Evolutionary conservation across 2,329 filamentous ascomycete species (phyloP).

Genomic region (Aspergillus clavatus): DNA sequence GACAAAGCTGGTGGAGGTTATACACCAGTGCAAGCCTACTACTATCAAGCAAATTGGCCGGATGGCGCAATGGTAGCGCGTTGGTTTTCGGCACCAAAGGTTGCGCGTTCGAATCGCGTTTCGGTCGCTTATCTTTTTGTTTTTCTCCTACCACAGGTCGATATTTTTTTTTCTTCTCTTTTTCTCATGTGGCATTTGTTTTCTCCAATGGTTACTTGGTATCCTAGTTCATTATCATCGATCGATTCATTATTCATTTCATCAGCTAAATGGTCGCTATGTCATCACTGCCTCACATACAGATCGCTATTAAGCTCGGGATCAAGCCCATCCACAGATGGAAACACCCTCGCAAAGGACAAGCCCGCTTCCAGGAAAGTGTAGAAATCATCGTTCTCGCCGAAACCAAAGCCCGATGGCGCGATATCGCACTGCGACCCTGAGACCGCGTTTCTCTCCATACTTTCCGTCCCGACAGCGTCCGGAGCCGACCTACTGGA

Average conservation of each 20-base stretch:
- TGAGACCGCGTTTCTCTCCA: too few species aligned
- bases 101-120: conserved; percentile 9
- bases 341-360: background rate
- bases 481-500: background rate
- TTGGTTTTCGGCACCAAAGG: conserved; percentile 12
- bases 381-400: background rate
- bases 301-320: background rate
- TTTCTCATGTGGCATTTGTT: background rate
- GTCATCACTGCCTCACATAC: background rate
- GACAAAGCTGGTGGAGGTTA: too few species aligned
- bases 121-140: conserved; percentile 6
- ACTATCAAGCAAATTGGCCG: conserved; percentile 1
- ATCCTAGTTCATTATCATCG: too few species aligned
- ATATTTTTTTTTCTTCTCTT: background rate
- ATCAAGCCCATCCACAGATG: background rate
- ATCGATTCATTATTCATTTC: too few species aligned
- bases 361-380: background rate
- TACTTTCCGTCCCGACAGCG: background rate
- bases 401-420: background rate
- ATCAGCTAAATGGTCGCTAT: too few species aligned
- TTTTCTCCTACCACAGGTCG: too few species aligned
- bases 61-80: conserved; percentile 13
- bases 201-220: background rate
- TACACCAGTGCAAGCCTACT: too few species aligned
- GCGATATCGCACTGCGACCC: background rate